A percentile compares a stretch with the other conserved stretches of the same genome.
Evolutionary conservation across 208 protist genomes (phyloP).

Genomic region (Trypanosoma boissoni): DNA sequence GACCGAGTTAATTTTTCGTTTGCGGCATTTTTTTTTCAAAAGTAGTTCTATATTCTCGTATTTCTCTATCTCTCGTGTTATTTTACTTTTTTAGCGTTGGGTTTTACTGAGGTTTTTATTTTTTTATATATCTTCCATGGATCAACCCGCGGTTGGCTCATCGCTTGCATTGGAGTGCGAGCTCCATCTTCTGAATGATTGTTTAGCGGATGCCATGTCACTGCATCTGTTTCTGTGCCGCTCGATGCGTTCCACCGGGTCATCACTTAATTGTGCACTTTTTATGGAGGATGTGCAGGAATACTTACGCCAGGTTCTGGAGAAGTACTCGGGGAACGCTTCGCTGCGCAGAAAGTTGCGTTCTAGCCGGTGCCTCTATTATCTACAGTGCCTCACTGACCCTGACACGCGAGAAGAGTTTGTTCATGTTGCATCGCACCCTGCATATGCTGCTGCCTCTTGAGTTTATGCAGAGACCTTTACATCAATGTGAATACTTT

Average conservation of each 20-base stretch:
- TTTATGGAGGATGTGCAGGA: conserved; percentile 43
- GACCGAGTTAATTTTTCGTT: no score
- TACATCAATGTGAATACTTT: conserved; percentile 1
- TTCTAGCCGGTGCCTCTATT: conserved; percentile 45
- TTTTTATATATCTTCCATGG: conserved; percentile 6
- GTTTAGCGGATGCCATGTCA: conserved; percentile 40
- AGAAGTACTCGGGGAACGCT: conserved; percentile 42
- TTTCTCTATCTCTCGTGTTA: no score
- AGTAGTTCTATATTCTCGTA: no score
- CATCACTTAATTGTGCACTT: conserved; percentile 37
- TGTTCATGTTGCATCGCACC: conserved; percentile 50
- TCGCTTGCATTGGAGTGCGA: conserved; percentile 15
- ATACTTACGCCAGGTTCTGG: conserved; percentile 50
- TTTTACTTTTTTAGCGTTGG: no score
- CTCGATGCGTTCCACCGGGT: conserved; percentile 31
- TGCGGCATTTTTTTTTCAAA: no score
- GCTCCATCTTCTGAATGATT: conserved; percentile 60
- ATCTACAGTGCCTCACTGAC: conserved; percentile 71
- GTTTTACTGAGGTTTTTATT: conserved; percentile 12
- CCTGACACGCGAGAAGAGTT: conserved; percentile 49
- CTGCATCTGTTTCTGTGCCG: conserved; percentile 60
- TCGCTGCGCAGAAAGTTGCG: conserved; percentile 37
- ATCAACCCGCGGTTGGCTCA: neutral
- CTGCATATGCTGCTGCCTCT: conserved; percentile 51
- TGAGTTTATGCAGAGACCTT: no score